Percentiles rank a stretch among this genome's conserved stretches.
Conservation (phyloP, 75 land plant genomes). For the Picea glauca region DNA sequence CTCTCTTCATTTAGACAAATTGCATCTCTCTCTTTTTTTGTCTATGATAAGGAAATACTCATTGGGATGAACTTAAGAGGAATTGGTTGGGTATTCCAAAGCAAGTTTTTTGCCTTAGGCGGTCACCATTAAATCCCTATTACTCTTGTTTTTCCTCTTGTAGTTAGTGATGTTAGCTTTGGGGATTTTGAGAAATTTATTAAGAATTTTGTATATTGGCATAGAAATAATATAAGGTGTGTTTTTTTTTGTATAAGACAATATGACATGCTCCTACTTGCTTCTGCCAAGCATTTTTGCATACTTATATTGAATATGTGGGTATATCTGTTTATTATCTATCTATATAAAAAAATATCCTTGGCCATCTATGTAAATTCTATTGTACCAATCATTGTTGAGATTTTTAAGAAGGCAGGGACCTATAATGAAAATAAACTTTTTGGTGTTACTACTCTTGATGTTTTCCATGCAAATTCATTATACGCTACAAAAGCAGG, state of each 20-base stretch:
- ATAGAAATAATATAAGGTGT: neutral
- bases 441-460: slow-evolving; percentile 97
- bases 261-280: neutral
- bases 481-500: slow-evolving; percentile 75
- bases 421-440: slow-evolving; percentile 79
- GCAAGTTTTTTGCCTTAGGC: no score
- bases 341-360: no score
- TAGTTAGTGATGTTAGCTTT: no score
- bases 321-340: no score
- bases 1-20: no score
- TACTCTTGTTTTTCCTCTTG: no score
- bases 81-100: no score
- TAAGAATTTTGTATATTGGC: neutral
- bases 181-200: neutral
- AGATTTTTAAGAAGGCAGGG: slow-evolving; percentile 91
- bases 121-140: no score
- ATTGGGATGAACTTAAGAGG: no score
- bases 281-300: neutral
- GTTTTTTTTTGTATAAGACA: neutral
- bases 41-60: no score
- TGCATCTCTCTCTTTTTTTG: no score
- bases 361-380: slow-evolving; percentile 56
- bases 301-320: neutral
- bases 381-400: slow-evolving; percentile 95
- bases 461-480: slow-evolving; percentile 93